phyloP scores from a whole-genome alignment of 495 filamentous ascomycete species.

The Neurospora pannonica region DNA sequence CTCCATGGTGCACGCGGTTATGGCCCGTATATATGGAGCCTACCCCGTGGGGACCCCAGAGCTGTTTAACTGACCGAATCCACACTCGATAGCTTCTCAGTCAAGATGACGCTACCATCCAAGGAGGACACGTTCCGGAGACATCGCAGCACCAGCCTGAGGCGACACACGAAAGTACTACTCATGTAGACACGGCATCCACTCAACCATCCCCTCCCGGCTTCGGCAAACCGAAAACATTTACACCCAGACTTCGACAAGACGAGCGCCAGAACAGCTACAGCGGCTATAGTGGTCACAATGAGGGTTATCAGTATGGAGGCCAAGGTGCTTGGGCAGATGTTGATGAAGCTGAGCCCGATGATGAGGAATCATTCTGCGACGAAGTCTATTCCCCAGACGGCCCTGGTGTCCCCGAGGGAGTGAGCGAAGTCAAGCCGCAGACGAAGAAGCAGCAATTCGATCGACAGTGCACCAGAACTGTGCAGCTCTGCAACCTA shows the following conservation, averaged over 20 bases:
- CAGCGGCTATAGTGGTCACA: constrained; percentile 1
- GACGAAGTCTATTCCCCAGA: constrained; percentile 12
- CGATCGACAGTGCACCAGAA: constrained; percentile 45
- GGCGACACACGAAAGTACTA: constrained; percentile 18
- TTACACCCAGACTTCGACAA: not conserved
- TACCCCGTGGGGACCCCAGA: not conserved
- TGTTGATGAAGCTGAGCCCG: constrained; percentile 13
- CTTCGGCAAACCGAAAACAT: constrained; percentile 1
- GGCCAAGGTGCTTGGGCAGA: constrained; percentile 17
- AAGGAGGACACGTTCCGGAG: constrained; percentile 10
- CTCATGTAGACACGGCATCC: constrained; percentile 7
- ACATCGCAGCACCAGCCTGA: constrained; percentile 5
- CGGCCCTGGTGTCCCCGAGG: constrained; percentile 7
- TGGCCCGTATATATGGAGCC: not conserved
- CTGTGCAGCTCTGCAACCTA: constrained; percentile 53
- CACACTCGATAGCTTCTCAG: constrained; percentile 38
- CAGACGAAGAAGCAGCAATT: constrained; percentile 15
- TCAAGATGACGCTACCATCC: constrained; percentile 31
- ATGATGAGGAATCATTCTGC: constrained; percentile 15
- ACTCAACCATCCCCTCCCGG: not conserved
- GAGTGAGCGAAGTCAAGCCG: constrained; percentile 10
- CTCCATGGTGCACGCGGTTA: not conserved
- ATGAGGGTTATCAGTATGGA: constrained; percentile 1
- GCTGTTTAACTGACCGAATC: constrained; percentile 7
- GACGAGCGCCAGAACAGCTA: not conserved